Percentiles rank a stretch among this genome's conserved stretches.
These are phyloP conservation scores for Neocucurbitaria cava DNA, from an alignment of 2,329 filamentous ascomycete species.

Conservation along the genomic window DNA sequence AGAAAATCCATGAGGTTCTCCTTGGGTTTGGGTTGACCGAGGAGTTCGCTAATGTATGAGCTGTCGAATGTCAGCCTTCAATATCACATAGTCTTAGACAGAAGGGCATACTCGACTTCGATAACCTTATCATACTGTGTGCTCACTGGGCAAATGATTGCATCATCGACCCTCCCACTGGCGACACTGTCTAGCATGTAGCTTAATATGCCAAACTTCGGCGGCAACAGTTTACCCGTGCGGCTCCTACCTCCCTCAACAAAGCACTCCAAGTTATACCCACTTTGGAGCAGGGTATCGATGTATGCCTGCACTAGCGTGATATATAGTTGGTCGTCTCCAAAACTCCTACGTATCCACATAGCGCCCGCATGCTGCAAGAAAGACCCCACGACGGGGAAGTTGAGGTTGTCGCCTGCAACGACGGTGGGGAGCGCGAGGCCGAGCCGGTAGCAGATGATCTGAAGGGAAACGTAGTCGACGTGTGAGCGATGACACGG, in stretches of 20 bases:
- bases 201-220: slow-evolving; percentile 93
- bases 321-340: slow-evolving; percentile 86
- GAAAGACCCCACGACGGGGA: slow-evolving; percentile 87
- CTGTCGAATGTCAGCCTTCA: slow-evolving; percentile 38
- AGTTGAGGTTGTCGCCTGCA: slow-evolving; percentile 94
- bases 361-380: slow-evolving; percentile 94
- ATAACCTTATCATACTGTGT: slow-evolving; percentile 99
- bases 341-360: slow-evolving; percentile 94
- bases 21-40: slow-evolving; percentile 93
- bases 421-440: slow-evolving; percentile 90
- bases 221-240: slow-evolving; percentile 90
- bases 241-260: slow-evolving; percentile 95
- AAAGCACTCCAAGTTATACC: slow-evolving; percentile 96
- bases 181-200: slow-evolving; percentile 91
- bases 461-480: slow-evolving; percentile 92
- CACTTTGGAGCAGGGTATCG: slow-evolving; percentile 86
- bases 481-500: slow-evolving; percentile 95
- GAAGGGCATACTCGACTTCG: slow-evolving; percentile 66
- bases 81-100: not conserved
- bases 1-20: slow-evolving; percentile 92
- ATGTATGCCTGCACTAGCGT: slow-evolving; percentile 97
- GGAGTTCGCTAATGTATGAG: slow-evolving; percentile 91
- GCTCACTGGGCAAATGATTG: slow-evolving; percentile 92
- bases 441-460: slow-evolving; percentile 94
- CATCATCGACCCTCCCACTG: slow-evolving; percentile 85